phyloP scores from a whole-genome alignment of 2,329 filamentous ascomycete species.

The Epichloe sibirici region DNA sequence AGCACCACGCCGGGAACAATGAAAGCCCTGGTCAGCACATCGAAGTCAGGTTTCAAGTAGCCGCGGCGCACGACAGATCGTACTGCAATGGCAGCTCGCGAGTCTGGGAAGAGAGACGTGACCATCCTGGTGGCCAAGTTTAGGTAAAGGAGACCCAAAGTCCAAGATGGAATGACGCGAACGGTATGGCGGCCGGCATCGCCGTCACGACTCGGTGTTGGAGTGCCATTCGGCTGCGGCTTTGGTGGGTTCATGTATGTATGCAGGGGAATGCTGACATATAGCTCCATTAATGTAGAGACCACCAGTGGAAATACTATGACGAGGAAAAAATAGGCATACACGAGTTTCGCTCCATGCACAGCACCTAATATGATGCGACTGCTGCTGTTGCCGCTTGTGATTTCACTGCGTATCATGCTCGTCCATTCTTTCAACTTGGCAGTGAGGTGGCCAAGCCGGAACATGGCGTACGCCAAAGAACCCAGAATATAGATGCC shows the following conservation, averaged over 20 bases:
- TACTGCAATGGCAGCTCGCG: slow-evolving; percentile 62
- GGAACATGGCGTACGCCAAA: slow-evolving; percentile 47
- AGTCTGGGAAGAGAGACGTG: slow-evolving; percentile 53
- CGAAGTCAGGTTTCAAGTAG: slow-evolving; percentile 66
- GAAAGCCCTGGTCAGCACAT: slow-evolving; percentile 72
- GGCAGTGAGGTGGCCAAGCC: slow-evolving; percentile 29
- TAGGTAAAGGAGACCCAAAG: slow-evolving; percentile 78
- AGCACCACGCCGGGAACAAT: slow-evolving; percentile 60
- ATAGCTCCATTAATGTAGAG: slow-evolving; percentile 73
- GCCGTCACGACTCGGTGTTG: slow-evolving; percentile 6
- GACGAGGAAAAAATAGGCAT: slow-evolving; percentile 63
- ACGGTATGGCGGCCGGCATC: slow-evolving; percentile 49
- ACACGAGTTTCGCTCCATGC: slow-evolving; percentile 42
- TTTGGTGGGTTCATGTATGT: slow-evolving; percentile 51
- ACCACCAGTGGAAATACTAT: slow-evolving; percentile 74
- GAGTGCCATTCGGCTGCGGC: slow-evolving; percentile 15
- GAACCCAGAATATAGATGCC: slow-evolving; percentile 73
- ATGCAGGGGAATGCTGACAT: slow-evolving; percentile 75
- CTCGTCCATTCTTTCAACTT: slow-evolving; percentile 20
- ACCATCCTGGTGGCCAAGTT: slow-evolving; percentile 65
- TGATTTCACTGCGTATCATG: slow-evolving; percentile 12
- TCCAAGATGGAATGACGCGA: slow-evolving; percentile 88
- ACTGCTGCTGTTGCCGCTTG: slow-evolving; percentile 11
- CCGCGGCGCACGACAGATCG: slow-evolving; percentile 61
- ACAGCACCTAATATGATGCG: slow-evolving; percentile 16